Evolutionary conservation across 352 stramenopile species (phyloP), one percentile per base, ranked within the genome.

Genomic region (Vaucheria bursata): DNA sequence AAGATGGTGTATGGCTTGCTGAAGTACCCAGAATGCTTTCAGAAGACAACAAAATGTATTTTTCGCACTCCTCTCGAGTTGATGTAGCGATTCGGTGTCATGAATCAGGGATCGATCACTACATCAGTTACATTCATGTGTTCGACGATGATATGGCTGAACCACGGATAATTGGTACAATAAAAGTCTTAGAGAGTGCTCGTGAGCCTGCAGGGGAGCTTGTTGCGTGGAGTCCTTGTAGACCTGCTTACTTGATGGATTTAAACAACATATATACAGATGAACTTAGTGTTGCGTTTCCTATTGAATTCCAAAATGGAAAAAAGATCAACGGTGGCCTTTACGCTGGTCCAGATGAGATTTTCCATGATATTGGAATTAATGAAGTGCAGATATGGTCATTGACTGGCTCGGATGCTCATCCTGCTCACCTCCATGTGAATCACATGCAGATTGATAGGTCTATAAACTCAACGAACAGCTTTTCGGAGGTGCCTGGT

Each of bases 351-450:
- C 59, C 50, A 1, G 71, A 79, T 0, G 45, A 82, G 52, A 73
- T 66, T 45, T n/a, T 82, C 50, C n/a, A 73, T 32, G 68, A 67
- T 64, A 37, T 82, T 34, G 59, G 25, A 37, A 40, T 52, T 4
- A 53, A 67, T 34, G 36, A 49, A 39, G 7, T 73, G 0, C 69
- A 78, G 71, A 32, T 70, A 25, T 82, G 77, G 77, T 71, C 71
- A 33, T 35, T 82, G 29, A 5, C 66, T 37, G 77, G 77, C 1
- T 82, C 77, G 4, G 29, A 31, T 2, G 35, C 49, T 31, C 77
- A 82, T 73, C 77, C 77, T 5, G 71, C 79, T 65, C 77, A 82
- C 77, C 52, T 82, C 37, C 77, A 82, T 66, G 71, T 82, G 2
- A 82, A 82, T 45, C 77, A 82, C 52, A 38, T 82, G 50, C 70